These are phyloP conservation scores for Colletotrichum spinosum DNA, from an alignment of 2,329 filamentous ascomycete species.

Conservation along the genomic window DNA sequence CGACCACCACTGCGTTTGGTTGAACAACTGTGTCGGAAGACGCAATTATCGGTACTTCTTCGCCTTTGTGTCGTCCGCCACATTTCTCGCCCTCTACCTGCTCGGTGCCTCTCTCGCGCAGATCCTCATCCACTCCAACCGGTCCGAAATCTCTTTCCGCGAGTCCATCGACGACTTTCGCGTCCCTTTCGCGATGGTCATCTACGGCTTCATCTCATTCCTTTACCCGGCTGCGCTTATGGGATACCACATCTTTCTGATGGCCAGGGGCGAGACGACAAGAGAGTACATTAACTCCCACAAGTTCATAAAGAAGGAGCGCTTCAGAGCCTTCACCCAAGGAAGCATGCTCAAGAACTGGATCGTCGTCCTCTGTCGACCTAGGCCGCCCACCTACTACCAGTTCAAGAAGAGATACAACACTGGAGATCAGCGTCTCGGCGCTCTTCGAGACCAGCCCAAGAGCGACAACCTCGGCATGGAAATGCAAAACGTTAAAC, in stretches of 20 bases:
- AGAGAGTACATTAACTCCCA: slow-evolving; percentile 96
- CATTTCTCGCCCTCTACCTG: slow-evolving; percentile 80
- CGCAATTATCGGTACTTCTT: slow-evolving; percentile 99
- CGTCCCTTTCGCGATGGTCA: slow-evolving; percentile 87
- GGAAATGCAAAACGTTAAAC: slow-evolving; percentile 78
- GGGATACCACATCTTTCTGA: slow-evolving; percentile 91
- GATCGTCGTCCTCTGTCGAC: slow-evolving; percentile 82
- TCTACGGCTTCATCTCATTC: slow-evolving; percentile 81
- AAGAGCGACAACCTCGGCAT: slow-evolving; percentile 66
- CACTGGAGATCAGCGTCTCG: slow-evolving; percentile 87
- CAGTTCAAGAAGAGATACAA: slow-evolving; percentile 83
- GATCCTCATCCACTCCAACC: slow-evolving; percentile 76
- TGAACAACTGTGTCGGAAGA: slow-evolving; percentile 97
- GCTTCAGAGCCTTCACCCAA: slow-evolving; percentile 91
- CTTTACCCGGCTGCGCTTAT: slow-evolving; percentile 87
- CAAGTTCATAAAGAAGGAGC: slow-evolving; percentile 92
- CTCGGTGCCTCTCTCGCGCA: slow-evolving; percentile 84
- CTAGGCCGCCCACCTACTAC: slow-evolving; percentile 88
- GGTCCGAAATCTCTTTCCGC: slow-evolving; percentile 74
- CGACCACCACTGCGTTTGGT: slow-evolving; percentile 98
- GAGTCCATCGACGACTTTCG: slow-evolving; percentile 76
- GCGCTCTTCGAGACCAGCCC: slow-evolving; percentile 54
- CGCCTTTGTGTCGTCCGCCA: slow-evolving; percentile 85
- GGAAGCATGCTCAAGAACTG: slow-evolving; percentile 82
- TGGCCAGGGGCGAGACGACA: slow-evolving; percentile 92